Evolutionary conservation across 305 asterid genomes (phyloP).

Genomic region (Rubia tinctorum): DNA sequence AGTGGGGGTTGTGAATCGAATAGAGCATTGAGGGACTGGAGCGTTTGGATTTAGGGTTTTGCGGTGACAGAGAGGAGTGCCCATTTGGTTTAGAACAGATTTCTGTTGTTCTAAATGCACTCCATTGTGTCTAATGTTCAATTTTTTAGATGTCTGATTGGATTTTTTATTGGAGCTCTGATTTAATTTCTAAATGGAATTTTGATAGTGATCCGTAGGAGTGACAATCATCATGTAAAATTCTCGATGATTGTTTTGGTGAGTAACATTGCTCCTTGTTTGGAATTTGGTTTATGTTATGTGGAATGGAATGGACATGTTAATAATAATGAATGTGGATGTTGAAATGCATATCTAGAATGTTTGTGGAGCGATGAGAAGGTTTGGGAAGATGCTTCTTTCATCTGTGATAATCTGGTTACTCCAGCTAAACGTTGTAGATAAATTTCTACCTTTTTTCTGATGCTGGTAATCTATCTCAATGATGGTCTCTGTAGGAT

Average conservation of each 20-base stretch:
- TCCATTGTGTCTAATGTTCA: neutral
- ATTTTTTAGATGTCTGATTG: no score
- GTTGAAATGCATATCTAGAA: constrained; percentile 33
- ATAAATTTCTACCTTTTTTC: constrained; percentile 38
- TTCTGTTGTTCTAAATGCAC: no score
- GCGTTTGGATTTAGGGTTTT: no score
- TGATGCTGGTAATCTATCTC: constrained; percentile 33
- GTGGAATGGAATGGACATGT: neutral
- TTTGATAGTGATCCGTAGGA: constrained; percentile 47
- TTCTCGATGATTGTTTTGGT: constrained; percentile 47
- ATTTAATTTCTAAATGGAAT: constrained; percentile 15
- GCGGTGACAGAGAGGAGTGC: no score
- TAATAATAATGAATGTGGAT: constrained; percentile 8
- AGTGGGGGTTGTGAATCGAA: no score
- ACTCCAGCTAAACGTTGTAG: constrained; percentile 67
- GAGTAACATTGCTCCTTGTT: constrained; percentile 13
- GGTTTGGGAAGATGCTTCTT: constrained; percentile 36
- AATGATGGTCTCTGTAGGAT: neutral
- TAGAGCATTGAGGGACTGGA: no score
- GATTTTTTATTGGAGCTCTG: neutral
- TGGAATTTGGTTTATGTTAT: neutral
- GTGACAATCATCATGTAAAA: constrained; percentile 45
- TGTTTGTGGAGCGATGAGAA: constrained; percentile 40
- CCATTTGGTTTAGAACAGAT: rapidly evolving
- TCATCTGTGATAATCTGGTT: constrained; percentile 30